Conservation (phyloP, 805 yeast genomes). For the Kurtzmaniella fragi region DNA sequence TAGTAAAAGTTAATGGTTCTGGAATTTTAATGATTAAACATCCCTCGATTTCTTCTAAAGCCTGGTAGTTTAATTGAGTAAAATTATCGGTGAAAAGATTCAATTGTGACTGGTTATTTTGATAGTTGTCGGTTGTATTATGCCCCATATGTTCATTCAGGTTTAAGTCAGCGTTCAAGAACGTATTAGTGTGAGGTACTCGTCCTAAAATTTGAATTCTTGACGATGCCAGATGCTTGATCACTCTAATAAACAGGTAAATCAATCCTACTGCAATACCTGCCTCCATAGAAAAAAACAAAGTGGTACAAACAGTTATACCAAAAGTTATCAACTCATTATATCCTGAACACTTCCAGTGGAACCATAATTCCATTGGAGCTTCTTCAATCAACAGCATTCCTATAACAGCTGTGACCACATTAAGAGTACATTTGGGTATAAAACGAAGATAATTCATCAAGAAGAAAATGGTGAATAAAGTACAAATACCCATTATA, state of each 20-base stretch:
- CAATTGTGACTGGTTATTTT: slow-evolving; percentile 12
- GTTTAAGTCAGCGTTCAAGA: slow-evolving; percentile 36
- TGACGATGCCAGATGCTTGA: slow-evolving; percentile 37
- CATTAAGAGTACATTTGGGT: slow-evolving; percentile 76
- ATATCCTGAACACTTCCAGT: slow-evolving; percentile 67
- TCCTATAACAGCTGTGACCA: slow-evolving; percentile 73
- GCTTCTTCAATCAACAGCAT: slow-evolving; percentile 67
- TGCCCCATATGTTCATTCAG: not conserved
- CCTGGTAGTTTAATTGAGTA: slow-evolving; percentile 29
- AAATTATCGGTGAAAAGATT: slow-evolving; percentile 32
- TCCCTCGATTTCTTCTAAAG: slow-evolving; percentile 40
- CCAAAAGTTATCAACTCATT: slow-evolving; percentile 57
- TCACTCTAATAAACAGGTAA: slow-evolving; percentile 71
- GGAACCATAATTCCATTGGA: slow-evolving; percentile 73
- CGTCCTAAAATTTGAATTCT: slow-evolving; percentile 43
- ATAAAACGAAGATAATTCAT: slow-evolving; percentile 62
- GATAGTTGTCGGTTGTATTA: not conserved
- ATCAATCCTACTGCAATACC: slow-evolving; percentile 87
- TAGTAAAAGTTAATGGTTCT: slow-evolving; percentile 40
- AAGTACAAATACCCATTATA: slow-evolving; percentile 71
- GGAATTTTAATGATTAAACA: slow-evolving; percentile 39
- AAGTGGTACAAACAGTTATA: slow-evolving; percentile 34
- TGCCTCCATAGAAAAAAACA: slow-evolving; percentile 67
- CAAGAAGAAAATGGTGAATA: slow-evolving; percentile 57
- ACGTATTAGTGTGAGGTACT: slow-evolving; percentile 34